phyloP scores from a whole-genome alignment of 164 flowering plant species.

The Paratinospora sagittata region DNA sequence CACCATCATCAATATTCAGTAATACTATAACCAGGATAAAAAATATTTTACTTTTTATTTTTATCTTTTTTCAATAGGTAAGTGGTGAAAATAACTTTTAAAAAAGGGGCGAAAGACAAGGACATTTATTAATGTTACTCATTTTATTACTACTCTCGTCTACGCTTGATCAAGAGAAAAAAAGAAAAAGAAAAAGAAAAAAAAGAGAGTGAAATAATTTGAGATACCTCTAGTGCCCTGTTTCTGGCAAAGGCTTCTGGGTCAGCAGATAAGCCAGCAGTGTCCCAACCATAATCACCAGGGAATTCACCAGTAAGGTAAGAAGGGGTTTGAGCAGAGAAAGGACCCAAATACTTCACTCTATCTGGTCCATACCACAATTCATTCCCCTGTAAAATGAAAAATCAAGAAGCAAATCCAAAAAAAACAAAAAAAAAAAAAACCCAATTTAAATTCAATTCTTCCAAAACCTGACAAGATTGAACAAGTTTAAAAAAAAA shows the following conservation, averaged over 20 bases:
- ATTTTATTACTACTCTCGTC: too few relatives aligned
- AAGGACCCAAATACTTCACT: conserved; percentile 92
- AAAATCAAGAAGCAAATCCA: background rate
- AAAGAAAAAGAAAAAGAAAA: background rate
- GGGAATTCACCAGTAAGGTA: conserved; percentile 92
- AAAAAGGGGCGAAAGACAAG: too few relatives aligned
- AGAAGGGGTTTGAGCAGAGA: conserved; percentile 92
- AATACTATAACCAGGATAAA: background rate
- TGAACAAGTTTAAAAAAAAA: background rate
- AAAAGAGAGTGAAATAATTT: background rate
- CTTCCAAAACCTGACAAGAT: background rate
- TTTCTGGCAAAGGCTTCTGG: conserved; percentile 94
- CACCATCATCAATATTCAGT: background rate
- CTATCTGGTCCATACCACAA: conserved; percentile 96
- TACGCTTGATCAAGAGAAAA: background rate
- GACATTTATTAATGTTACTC: too few relatives aligned
- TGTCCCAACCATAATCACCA: conserved; percentile 96
- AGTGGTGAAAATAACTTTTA: too few relatives aligned
- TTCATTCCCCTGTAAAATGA: conserved; percentile 38
- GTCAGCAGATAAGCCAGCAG: conserved; percentile 91
- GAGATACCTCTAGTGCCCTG: conserved; percentile 91
- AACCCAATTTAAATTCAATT: background rate
- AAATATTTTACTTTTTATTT: too few relatives aligned
- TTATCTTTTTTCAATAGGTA: too few relatives aligned
- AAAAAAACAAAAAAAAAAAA: too few relatives aligned